Percentiles rank a stretch among this genome's conserved stretches.
Evolutionary conservation across 345 rosid species (phyloP).

Genomic region (Alliaria petiolata): DNA sequence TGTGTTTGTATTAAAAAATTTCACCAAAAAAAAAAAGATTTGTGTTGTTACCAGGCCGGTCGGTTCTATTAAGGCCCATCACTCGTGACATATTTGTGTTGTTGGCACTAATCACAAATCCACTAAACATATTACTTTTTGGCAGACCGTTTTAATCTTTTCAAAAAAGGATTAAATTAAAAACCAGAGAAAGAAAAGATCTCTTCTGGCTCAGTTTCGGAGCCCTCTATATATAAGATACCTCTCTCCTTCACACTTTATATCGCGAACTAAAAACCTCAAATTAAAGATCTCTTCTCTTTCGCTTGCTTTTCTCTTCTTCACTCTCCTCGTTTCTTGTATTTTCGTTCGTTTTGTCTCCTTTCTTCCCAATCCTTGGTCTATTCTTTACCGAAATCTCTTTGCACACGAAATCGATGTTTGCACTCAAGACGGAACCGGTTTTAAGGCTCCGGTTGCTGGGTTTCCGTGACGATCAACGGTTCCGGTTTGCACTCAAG

Average conservation of each 20-base stretch:
- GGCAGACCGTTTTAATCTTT: neutral
- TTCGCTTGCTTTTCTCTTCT: slow-evolving; percentile 16
- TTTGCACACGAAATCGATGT: slow-evolving; percentile 14
- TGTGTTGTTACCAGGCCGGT: too few relatives aligned
- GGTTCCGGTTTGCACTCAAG: slow-evolving; percentile 49
- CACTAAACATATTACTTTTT: too few relatives aligned
- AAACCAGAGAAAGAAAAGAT: slow-evolving; percentile 11
- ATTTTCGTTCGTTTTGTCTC: neutral
- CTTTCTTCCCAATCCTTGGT: neutral
- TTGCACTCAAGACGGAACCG: too few relatives aligned
- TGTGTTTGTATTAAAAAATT: too few relatives aligned
- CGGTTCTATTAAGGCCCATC: too few relatives aligned
- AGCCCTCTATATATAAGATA: slow-evolving; percentile 24
- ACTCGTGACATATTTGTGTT: too few relatives aligned
- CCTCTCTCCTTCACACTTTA: slow-evolving; percentile 26
- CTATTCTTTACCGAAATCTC: neutral
- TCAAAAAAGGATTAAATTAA: neutral
- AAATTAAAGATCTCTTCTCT: slow-evolving; percentile 5
- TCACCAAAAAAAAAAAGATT: too few relatives aligned
- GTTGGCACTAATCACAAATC: too few relatives aligned
- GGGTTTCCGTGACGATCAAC: slow-evolving; percentile 55
- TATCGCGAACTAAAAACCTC: slow-evolving; percentile 14
- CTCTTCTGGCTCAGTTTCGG: slow-evolving; percentile 13
- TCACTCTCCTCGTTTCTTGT: slow-evolving; percentile 2
- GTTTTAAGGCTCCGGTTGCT: slow-evolving; percentile 57